Percentiles rank a stretch among this genome's conserved stretches.
phyloP scores from a whole-genome alignment of 2,329 filamentous ascomycete genomes.

The Cladosporium halotolerans region DNA sequence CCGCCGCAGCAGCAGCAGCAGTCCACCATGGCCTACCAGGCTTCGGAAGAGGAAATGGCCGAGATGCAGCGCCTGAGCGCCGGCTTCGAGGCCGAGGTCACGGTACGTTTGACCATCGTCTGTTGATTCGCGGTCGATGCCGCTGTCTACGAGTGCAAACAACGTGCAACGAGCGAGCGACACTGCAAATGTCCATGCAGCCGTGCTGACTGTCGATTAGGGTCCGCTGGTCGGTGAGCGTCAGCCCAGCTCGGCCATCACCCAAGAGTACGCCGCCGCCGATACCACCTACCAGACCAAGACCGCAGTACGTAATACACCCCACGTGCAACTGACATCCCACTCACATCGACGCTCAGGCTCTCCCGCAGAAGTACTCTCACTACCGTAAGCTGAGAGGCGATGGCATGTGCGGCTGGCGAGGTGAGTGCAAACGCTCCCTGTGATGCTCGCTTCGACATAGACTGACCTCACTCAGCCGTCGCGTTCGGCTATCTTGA shows the following conservation, averaged over 20 bases:
- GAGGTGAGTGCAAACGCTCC: conserved; percentile 60
- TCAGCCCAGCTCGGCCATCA: conserved; percentile 69
- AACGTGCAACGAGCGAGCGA: not conserved
- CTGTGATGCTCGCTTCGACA: conserved; percentile 3
- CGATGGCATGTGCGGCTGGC: conserved; percentile 95
- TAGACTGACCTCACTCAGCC: conserved; percentile 51
- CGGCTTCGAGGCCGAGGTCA: conserved; percentile 52
- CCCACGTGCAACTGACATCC: not conserved
- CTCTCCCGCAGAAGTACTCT: conserved; percentile 74
- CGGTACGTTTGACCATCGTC: conserved; percentile 34
- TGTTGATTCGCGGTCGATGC: conserved; percentile 12
- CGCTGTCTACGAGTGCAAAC: not conserved
- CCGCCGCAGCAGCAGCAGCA: conserved; percentile 16
- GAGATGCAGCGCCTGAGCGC: conserved; percentile 57
- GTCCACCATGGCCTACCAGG: conserved; percentile 32
- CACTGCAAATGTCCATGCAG: no score
- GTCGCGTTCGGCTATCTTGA: conserved; percentile 93
- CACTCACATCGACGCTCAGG: conserved; percentile 42
- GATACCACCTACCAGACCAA: conserved; percentile 81
- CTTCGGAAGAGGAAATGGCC: conserved; percentile 50
- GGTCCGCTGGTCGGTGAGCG: conserved; percentile 77
- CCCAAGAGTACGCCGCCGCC: conserved; percentile 79
- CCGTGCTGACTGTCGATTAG: conserved; percentile 40
- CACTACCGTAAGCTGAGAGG: conserved; percentile 83
- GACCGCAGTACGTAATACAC: conserved; percentile 60